Base-by-base conservation (phyloP, 2,329 filamentous ascomycete genomes). In the Acarospora socialis region DNA sequence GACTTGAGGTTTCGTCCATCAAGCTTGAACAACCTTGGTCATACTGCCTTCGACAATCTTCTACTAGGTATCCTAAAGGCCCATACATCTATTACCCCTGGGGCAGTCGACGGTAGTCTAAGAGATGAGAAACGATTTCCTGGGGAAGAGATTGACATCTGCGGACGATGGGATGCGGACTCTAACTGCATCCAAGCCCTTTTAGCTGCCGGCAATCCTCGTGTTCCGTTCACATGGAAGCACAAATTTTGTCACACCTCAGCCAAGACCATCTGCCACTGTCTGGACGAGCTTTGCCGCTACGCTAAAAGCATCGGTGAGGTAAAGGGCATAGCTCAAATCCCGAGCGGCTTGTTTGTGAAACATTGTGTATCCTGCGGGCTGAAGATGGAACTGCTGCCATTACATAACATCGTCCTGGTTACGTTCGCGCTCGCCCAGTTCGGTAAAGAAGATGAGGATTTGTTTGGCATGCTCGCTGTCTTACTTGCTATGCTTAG, bases 201-300 rank as follows among this genome's bases (percentile, higher is more conserved):
- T 2, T 35, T 53, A 7, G 42, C 40, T 2, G 38, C 33, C 1
- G 54, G 54, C 1, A 33, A 32, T 9, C 12, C 40, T 3, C 35
- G 28, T 2, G 50, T 57, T 13, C 58, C 58, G 1, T 32, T 37
- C 2, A 9, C 28, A 0, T 63, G 57, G 58, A 63, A 63, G 37
- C 58, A 61, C 37, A 55, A 52, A 28, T 61, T 63, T 35, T 63
- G 59, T 32, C 55, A 63, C 32, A 59, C 56, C 4, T 56, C 57
- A 1, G 43, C 47, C 4, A 55, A 59, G 42, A 45, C 54, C 0
- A 46, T 61, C 4, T 55, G 49, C 15, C 52, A 61, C 36, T 49
- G 35, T 20, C 53, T 60, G 35, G 6, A 15, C n/a, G 4, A 38
- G 56, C 2, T 54, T 47, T 12, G 16, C 23, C 0, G 0, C 7